phyloP scores from a whole-genome alignment of 139 green algal genomes.

The Tetradesmus lagerheimii region DNA sequence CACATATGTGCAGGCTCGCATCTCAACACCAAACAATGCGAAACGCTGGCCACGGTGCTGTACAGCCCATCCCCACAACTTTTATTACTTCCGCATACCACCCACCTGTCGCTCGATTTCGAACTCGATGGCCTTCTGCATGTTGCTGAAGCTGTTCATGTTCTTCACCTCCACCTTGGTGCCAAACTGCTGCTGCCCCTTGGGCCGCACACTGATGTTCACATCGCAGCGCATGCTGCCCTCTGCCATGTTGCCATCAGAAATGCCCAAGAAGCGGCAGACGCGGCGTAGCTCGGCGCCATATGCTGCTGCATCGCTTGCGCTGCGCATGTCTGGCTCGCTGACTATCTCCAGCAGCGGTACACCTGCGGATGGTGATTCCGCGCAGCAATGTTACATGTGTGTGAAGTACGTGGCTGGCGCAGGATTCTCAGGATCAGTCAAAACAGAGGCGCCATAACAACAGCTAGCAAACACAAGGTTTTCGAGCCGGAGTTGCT shows the following conservation, averaged over 20 bases:
- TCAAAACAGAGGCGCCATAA: too few species aligned
- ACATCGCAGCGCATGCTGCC: constrained; percentile 95
- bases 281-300: constrained; percentile 92
- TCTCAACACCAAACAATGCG: too few species aligned
- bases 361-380: constrained; percentile 72
- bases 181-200: constrained; percentile 73
- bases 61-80: too few species aligned
- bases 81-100: too few species aligned
- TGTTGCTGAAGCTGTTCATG: constrained; percentile 98
- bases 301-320: constrained; percentile 92
- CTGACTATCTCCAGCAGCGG: constrained; percentile 97
- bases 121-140: constrained; percentile 78
- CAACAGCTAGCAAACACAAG: too few species aligned
- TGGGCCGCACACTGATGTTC: constrained; percentile 86
- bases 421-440: too few species aligned
- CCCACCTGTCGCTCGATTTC: constrained; percentile 90
- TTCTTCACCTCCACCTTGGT: constrained; percentile 99
- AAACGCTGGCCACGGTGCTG: too few species aligned
- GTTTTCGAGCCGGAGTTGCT: too few species aligned
- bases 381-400: neutral
- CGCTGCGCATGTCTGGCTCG: constrained; percentile 94
- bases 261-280: constrained; percentile 88
- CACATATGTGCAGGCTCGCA: too few species aligned
- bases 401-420: too few species aligned
- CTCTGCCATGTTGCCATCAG: constrained; percentile 93